Evolutionary conservation across 768 basidiomycete genomes (phyloP), one percentile per base, ranked within the genome.

Genomic region (Tricholoma matsutake): DNA sequence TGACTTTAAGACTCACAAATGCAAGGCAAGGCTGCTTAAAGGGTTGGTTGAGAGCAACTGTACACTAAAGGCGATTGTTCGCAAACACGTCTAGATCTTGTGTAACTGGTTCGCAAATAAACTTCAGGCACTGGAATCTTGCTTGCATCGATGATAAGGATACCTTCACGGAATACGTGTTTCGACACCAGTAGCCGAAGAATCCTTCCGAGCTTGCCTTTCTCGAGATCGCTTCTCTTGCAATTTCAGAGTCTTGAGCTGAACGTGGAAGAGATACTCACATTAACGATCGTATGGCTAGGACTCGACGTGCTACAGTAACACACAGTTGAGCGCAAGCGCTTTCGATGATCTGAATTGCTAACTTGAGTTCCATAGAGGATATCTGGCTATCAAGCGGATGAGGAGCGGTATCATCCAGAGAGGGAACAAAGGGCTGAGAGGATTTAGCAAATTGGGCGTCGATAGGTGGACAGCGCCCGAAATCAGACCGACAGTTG

Each of bases 91-190:
- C n/a, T n/a, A n/a, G n/a, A n/a, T n/a, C n/a, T n/a, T n/a, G n/a
- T n/a, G n/a, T n/a, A n/a, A n/a, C n/a, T n/a, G n/a, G 58, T 81
- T 79, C 2, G 75, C 74, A 56, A 77, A 80, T 0, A 77, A 43
- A 25, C 22, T 28, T 64, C 67, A 6, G 68, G 55, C 18, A 37
- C 13, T 6, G n/a, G 8, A 37, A 56, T 61, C 18, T 62, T 59
- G 13, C 29, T n/a, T 59, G 63, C 41, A 65, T 64, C 43, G 63
- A 32, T 25, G 60, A 57, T n/a, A 51, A 61, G 3, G 0, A 5
- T 56, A 72, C 72, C 72, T 68, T 73, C 72, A 29, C 65, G 64
- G 63, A 78, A 81, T 57, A 71, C 68, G 61, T 80, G 77, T 49
- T 70, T 77, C 3, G 76, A 70, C 4, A 75, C 73, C 4, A 81